A percentile compares a stretch with the other conserved stretches of the same genome.
These are phyloP conservation scores for Phytopythium chamaehyphon DNA, from an alignment of 352 stramenopile genomes.

Conservation along the genomic window DNA sequence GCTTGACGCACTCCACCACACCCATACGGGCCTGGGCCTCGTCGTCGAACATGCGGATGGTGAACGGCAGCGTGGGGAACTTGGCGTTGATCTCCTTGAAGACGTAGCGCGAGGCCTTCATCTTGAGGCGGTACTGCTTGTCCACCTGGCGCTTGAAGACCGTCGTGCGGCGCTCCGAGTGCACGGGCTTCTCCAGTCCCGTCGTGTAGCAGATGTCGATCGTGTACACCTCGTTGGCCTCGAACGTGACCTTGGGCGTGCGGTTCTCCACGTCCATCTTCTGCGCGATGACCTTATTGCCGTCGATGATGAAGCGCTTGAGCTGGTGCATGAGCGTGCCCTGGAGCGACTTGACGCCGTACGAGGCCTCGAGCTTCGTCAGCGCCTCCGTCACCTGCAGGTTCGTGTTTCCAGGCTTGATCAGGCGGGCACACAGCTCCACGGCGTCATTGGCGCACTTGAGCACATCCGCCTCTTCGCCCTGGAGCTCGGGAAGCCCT, in stretches of 20 bases:
- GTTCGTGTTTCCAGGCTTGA: constrained; percentile 98
- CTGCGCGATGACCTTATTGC: constrained; percentile 95
- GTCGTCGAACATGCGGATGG: constrained; percentile 94
- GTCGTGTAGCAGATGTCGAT: constrained; percentile 99
- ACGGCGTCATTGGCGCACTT: constrained; percentile 97
- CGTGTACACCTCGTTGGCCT: constrained; percentile 97
- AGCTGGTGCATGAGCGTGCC: constrained; percentile 99
- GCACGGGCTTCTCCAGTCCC: constrained; percentile 94
- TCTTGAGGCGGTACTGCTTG: constrained; percentile 95
- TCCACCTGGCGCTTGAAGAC: constrained; percentile 99
- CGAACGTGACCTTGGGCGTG: constrained; percentile 90
- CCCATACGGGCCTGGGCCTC: constrained; percentile 96
- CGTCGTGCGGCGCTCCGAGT: constrained; percentile 91
- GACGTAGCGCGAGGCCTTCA: constrained; percentile 94
- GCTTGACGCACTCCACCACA: constrained; percentile 97
- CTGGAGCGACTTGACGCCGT: constrained; percentile 96
- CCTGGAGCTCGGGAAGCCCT: constrained; percentile 54
- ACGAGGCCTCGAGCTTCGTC: constrained; percentile 92
- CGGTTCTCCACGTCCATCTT: constrained; percentile 90
- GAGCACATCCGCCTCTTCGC: constrained; percentile 92
- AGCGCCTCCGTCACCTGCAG: constrained; percentile 94
- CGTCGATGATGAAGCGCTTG: constrained; percentile 98
- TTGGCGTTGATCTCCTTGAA: constrained; percentile 98
- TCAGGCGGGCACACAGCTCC: constrained; percentile 94
- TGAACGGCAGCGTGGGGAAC: constrained; percentile 99